phyloP scores from a whole-genome alignment of 352 stramenopile genomes.

The Phytopythium cucurbitacearum region DNA sequence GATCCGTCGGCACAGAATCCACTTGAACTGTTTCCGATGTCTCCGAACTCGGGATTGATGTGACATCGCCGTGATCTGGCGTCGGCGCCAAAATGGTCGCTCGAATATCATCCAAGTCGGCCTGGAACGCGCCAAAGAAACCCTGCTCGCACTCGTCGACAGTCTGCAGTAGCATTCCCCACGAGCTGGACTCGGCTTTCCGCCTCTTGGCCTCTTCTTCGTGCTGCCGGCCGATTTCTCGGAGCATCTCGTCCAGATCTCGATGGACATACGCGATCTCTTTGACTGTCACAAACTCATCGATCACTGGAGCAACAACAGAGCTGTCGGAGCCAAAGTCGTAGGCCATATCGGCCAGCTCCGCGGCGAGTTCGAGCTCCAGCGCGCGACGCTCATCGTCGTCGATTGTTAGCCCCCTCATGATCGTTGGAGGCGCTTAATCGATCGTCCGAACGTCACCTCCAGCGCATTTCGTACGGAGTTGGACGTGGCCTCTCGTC shows the following conservation, averaged over 20 bases:
- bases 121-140: conserved; percentile 30
- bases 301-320: conserved; percentile 3
- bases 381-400: conserved; percentile 39
- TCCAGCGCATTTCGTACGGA: too few species aligned
- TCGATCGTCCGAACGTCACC: neutral
- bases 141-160: conserved; percentile 32
- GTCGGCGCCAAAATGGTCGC: conserved; percentile 9
- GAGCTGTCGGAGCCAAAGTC: neutral
- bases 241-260: conserved; percentile 26
- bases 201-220: neutral
- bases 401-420: conserved; percentile 19
- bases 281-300: neutral
- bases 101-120: conserved; percentile 26
- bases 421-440: neutral
- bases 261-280: conserved; percentile 20
- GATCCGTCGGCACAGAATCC: too few species aligned
- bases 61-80: neutral
- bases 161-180: conserved; percentile 28
- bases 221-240: neutral
- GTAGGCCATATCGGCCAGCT: conserved; percentile 24
- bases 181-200: conserved; percentile 7
- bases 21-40: too few species aligned
- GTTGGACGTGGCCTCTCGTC: neutral
- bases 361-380: conserved; percentile 35
- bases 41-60: too few species aligned